phyloP scores from a whole-genome alignment of 1,284 basidiomycete genomes.

The Irpex lacteus region DNA sequence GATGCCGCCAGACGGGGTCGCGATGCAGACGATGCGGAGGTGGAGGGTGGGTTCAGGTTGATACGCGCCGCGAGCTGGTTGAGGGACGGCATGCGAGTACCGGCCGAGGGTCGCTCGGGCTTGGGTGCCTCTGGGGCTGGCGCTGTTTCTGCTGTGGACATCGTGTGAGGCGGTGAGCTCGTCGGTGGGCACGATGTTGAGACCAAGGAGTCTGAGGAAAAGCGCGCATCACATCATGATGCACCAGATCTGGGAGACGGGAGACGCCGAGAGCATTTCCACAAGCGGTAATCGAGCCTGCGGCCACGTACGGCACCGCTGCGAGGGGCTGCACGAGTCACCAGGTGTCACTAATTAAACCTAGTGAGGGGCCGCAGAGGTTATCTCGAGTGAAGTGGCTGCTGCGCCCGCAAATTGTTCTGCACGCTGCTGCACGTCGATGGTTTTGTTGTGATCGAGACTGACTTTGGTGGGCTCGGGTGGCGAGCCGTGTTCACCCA shows the following conservation, averaged over 20 bases:
- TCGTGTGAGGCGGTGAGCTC: slow-evolving; percentile 21
- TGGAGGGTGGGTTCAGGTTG: slow-evolving; percentile 39
- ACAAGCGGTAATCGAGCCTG: background rate
- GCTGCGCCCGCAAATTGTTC: no score
- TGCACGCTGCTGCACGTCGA: no score
- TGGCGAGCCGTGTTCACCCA: no score
- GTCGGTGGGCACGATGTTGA: slow-evolving; percentile 7
- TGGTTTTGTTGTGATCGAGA: no score
- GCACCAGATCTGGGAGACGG: background rate
- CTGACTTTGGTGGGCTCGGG: no score
- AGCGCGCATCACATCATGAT: background rate
- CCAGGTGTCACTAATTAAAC: no score
- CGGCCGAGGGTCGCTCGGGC: slow-evolving; percentile 33
- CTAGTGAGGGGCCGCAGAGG: no score
- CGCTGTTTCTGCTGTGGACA: slow-evolving; percentile 25
- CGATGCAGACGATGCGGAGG: slow-evolving; percentile 35
- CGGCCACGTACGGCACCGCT: background rate
- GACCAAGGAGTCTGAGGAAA: background rate
- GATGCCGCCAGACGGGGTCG: slow-evolving; percentile 73
- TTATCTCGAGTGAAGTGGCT: no score
- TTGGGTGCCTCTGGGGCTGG: slow-evolving; percentile 36
- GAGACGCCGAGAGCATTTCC: background rate
- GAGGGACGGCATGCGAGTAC: slow-evolving; percentile 61
- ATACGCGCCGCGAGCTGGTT: slow-evolving; percentile 79
- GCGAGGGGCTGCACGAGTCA: background rate